Evolutionary conservation across 495 filamentous ascomycete species (phyloP).

Genomic region (Aspergillus nanangensis): DNA sequence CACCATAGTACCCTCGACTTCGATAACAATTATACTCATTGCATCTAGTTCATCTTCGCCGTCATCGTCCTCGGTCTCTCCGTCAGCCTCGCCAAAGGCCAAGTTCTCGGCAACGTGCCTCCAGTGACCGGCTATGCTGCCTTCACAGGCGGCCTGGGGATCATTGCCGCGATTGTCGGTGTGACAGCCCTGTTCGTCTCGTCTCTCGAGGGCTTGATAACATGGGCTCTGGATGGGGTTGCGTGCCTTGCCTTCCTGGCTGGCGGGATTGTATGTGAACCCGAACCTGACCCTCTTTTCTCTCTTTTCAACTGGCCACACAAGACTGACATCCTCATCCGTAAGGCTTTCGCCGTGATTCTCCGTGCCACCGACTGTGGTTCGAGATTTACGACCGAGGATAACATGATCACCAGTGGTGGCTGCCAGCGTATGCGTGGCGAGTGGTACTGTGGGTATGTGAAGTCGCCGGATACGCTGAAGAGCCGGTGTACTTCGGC

Average conservation of each 20-base stretch:
- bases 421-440: conserved; percentile 16
- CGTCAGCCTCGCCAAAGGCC: conserved; percentile 38
- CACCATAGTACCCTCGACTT: background rate
- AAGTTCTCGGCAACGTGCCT: conserved; percentile 31
- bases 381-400: conserved; percentile 7
- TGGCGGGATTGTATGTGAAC: conserved; percentile 54
- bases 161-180: conserved; percentile 38
- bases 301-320: background rate
- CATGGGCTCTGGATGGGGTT: conserved; percentile 39
- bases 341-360: conserved; percentile 46
- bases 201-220: conserved; percentile 31
- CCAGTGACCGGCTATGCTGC: conserved; percentile 35
- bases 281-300: background rate
- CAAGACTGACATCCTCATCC: background rate
- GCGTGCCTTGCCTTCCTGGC: conserved; percentile 42
- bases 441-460: conserved; percentile 6
- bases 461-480: conserved; percentile 10
- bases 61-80: conserved; percentile 45
- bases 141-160: conserved; percentile 46
- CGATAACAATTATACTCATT: background rate
- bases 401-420: conserved; percentile 30
- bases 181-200: conserved; percentile 32
- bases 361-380: conserved; percentile 33
- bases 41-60: conserved; percentile 29
- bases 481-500: conserved; percentile 23